Conservation (phyloP, 2,329 filamentous ascomycete genomes). For the Periconia sp. region DNA sequence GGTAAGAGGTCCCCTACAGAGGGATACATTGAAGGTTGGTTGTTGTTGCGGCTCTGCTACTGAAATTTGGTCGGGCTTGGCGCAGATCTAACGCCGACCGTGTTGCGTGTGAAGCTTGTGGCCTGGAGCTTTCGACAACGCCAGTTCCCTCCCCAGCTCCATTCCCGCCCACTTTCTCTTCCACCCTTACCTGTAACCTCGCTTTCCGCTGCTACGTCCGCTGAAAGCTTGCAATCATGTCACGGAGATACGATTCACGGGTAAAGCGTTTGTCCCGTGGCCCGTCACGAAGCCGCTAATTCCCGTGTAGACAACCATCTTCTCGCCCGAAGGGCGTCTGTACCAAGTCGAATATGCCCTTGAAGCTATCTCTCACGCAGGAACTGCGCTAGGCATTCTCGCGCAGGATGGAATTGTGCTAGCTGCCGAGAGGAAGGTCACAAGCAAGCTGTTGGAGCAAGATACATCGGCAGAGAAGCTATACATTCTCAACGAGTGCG, state of each 20-base stretch:
- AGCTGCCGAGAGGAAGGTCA: constrained; percentile 97
- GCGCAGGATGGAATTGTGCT: constrained; percentile 98
- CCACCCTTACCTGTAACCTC: constrained; percentile 10
- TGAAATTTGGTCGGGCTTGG: constrained; percentile 40
- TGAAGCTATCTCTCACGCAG: constrained; percentile 97
- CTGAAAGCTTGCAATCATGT: constrained; percentile 66
- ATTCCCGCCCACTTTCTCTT: constrained; percentile 23
- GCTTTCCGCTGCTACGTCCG: constrained; percentile 1
- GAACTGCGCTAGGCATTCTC: constrained; percentile 94
- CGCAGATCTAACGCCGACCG: constrained; percentile 27
- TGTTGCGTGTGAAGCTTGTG: constrained; percentile 45
- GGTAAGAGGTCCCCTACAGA: too few relatives aligned
- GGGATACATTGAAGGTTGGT: too few relatives aligned
- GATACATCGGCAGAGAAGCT: constrained; percentile 99
- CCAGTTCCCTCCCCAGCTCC: constrained; percentile 29
- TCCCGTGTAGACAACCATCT: constrained; percentile 85
- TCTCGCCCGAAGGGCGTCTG: constrained; percentile 96
- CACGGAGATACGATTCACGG: constrained; percentile 95
- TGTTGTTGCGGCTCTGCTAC: constrained; percentile 22
- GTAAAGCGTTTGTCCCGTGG: constrained; percentile 62
- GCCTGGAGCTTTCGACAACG: constrained; percentile 45
- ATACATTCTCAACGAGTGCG: constrained; percentile 97
- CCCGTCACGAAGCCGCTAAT: constrained; percentile 1
- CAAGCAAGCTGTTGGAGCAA: constrained; percentile 98
- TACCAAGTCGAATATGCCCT: constrained; percentile 99